Evolutionary conservation across 305 asterid genomes (phyloP), one percentile per base, ranked within the genome.

Genomic region (Fraxinus latifolia): DNA sequence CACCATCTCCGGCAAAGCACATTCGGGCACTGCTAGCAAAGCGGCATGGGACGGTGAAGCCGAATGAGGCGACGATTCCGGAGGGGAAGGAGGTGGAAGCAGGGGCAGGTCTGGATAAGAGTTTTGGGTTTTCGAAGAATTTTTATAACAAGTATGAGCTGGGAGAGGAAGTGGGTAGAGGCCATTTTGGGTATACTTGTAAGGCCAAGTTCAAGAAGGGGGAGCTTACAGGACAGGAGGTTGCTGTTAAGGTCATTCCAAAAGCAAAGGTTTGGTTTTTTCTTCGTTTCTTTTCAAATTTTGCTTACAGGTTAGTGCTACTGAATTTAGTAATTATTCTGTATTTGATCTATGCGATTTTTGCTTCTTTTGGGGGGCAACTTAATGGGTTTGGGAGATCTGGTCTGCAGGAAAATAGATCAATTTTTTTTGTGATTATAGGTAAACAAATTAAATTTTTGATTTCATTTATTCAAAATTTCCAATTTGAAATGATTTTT

Each of bases 1-100:
- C 97, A 68, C 95, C 96, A 70, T 93, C 98, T 19, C 98, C 98
- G 53, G 97, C 97, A 74, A 93, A 90, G 94, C 97, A 92, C 89
- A 93, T 93, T 80, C 90, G 83, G 90, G 91, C 97, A 65, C 70
- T 92, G 78, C 82, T 91, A 68, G 93, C 93, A 7, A 88, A 91
- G 87, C 72, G 97, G 87, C 95, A 92, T 34, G 97, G 97, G 23
- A 84, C 92, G 0, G 97, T 93, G 79, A 93, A 92, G 90, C 93
- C 97, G 9, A 92, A 90, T 11, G 91, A 83, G 77, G 86, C 90
- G 74, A 67, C 90, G 5, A 91, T 90, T n/a, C 92, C 94, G 27
- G 97, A 92, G 79, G 96, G 86, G 14, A 85, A 83, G 84, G 94
- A 88, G 84, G 81, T 85, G 8, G 87, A 85, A 31, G 84, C 60